Evolutionary conservation across 163 green algal species (phyloP).

Genomic region (Scenedesmus sp.): DNA sequence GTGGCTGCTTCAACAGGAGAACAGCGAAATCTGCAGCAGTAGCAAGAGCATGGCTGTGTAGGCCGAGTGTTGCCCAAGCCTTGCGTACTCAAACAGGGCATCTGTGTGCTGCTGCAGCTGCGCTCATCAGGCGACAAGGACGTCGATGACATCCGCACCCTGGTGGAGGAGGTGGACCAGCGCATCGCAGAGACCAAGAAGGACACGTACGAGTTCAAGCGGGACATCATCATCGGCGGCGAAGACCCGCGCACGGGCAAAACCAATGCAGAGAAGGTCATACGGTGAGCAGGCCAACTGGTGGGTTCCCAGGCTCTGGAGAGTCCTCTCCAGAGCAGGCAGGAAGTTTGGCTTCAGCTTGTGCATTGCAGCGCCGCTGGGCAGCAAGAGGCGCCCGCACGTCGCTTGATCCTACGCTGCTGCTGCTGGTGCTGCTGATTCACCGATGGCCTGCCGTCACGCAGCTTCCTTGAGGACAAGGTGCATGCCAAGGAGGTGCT

Average conservation of each 20-base stretch:
- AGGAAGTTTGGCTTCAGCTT: no score
- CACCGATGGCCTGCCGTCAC: background rate
- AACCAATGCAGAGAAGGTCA: conserved; percentile 84
- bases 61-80: background rate
- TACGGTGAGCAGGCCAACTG: conserved; percentile 60
- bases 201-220: conserved; percentile 91
- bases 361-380: no score
- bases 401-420: background rate
- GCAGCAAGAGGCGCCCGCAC: background rate
- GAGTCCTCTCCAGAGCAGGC: no score
- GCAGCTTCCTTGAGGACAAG: conserved; percentile 82
- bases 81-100: background rate
- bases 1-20: background rate
- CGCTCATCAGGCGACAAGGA: conserved; percentile 74
- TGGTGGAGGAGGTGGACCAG: conserved; percentile 86
- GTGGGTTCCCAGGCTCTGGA: no score
- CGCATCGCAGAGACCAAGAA: conserved; percentile 86
- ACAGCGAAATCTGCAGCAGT: background rate
- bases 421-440: background rate
- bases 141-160: conserved; percentile 77
- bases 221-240: conserved; percentile 87
- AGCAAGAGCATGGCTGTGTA: background rate
- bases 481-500: conserved; percentile 78
- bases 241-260: conserved; percentile 84
- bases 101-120: conserved; percentile 58